A percentile compares a stretch with the other conserved stretches of the same genome.
Evolutionary conservation across 2,329 filamentous ascomycete genomes (phyloP).

Genomic region (Colletotrichum acutatum): DNA sequence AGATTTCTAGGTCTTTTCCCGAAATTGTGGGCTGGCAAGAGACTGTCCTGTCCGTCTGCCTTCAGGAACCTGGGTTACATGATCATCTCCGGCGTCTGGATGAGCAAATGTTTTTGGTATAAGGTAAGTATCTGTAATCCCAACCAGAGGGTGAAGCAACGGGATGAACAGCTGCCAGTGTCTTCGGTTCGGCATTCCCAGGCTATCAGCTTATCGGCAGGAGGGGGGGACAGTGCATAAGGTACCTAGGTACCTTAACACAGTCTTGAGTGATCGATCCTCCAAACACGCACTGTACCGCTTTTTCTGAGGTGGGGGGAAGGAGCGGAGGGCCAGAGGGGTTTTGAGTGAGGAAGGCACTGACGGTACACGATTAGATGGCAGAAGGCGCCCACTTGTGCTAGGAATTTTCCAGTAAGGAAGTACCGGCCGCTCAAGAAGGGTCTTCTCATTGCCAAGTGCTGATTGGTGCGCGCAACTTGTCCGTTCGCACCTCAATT

Average conservation of each 20-base stretch:
- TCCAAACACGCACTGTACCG: background rate
- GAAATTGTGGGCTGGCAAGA: background rate
- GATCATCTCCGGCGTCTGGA: background rate
- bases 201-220: background rate
- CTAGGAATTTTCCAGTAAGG: background rate
- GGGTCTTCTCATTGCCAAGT: background rate
- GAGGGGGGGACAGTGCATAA: background rate
- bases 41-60: background rate
- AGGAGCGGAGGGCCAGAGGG: background rate
- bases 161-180: background rate
- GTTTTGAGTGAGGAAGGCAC: background rate
- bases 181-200: background rate
- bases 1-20: background rate
- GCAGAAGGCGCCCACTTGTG: background rate
- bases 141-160: background rate
- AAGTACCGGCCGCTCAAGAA: background rate
- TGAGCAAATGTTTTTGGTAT: background rate
- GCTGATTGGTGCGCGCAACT: slow-evolving; percentile 9
- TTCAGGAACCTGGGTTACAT: background rate
- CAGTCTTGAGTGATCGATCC: rapidly evolving
- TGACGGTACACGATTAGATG: slow-evolving; percentile 28
- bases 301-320: background rate
- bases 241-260: too few relatives aligned
- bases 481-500: background rate
- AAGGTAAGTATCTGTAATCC: background rate